Evolutionary conservation across 306 rosid genomes (phyloP).

Genomic region (Astragalus membranaceus): DNA sequence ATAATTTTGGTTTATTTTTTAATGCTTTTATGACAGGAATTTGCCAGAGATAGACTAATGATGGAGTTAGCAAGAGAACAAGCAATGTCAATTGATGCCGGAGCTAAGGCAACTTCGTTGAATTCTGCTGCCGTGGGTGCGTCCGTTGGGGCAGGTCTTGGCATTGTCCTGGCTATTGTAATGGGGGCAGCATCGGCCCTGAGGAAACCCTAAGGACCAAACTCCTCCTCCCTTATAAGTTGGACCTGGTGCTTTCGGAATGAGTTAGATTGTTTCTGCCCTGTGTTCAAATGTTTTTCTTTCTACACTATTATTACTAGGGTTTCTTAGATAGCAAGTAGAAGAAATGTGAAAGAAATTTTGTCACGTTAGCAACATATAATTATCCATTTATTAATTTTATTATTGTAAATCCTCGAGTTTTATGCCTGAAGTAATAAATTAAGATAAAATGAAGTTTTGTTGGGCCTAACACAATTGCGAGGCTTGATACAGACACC

Average conservation of each 20-base stretch:
- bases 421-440: not conserved
- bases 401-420: conserved; percentile 8
- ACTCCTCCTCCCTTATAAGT: not conserved
- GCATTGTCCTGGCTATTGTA: conserved; percentile 79
- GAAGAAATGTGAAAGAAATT: not conserved
- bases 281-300: not conserved
- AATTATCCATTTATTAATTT: conserved; percentile 1
- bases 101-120: conserved; percentile 58
- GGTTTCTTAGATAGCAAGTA: conserved; percentile 9
- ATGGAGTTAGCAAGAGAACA: conserved; percentile 71
- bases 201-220: conserved; percentile 67
- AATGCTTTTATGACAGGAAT: conserved; percentile 46
- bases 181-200: conserved; percentile 99
- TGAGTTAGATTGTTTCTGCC: conserved; percentile 9
- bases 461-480: too few species aligned
- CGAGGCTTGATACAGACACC: too few species aligned
- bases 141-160: conserved; percentile 86
- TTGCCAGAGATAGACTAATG: conserved; percentile 63
- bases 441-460: not conserved
- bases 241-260: not conserved
- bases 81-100: conserved; percentile 31
- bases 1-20: not conserved
- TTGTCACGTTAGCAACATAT: not conserved
- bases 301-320: conserved; percentile 9
- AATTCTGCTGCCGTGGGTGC: conserved; percentile 89